Conservation (phyloP, 139 green algal genomes). For the Chlamydomonas eustigma region DNA sequence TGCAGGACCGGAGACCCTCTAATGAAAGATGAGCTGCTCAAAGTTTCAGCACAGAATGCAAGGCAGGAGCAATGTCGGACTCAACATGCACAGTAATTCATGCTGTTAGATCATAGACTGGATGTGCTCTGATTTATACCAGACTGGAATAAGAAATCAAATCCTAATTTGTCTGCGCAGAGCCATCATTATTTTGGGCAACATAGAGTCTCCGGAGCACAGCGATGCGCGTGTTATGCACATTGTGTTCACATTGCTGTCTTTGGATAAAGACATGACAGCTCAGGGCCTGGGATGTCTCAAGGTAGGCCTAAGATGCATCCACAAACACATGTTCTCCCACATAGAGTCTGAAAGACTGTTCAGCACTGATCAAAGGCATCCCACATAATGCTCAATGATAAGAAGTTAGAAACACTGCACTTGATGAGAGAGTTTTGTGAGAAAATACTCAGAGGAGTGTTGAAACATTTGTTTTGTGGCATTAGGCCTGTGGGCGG, state of each 20-base stretch:
- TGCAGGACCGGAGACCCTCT: background rate
- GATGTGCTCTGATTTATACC: too few relatives aligned
- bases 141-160: too few relatives aligned
- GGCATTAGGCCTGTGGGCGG: too few relatives aligned
- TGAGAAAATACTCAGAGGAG: too few relatives aligned
- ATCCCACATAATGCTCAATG: too few relatives aligned
- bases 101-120: background rate
- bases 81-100: background rate
- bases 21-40: background rate
- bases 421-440: too few relatives aligned
- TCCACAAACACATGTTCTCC: too few relatives aligned
- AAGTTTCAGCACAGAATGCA: conserved; percentile 1
- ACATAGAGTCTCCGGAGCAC: background rate
- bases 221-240: background rate
- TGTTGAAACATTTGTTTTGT: too few relatives aligned
- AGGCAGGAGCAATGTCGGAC: background rate
- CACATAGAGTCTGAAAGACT: too few relatives aligned
- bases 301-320: background rate
- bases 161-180: too few relatives aligned
- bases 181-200: conserved; percentile 3
- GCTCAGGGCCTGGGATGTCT: background rate
- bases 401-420: too few relatives aligned
- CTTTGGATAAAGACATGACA: background rate
- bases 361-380: too few relatives aligned
- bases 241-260: background rate